A percentile compares a stretch with the other conserved stretches of the same genome.
Evolutionary conservation across 257 asterid genomes (phyloP).

Genomic region (Capsicum chinense): DNA sequence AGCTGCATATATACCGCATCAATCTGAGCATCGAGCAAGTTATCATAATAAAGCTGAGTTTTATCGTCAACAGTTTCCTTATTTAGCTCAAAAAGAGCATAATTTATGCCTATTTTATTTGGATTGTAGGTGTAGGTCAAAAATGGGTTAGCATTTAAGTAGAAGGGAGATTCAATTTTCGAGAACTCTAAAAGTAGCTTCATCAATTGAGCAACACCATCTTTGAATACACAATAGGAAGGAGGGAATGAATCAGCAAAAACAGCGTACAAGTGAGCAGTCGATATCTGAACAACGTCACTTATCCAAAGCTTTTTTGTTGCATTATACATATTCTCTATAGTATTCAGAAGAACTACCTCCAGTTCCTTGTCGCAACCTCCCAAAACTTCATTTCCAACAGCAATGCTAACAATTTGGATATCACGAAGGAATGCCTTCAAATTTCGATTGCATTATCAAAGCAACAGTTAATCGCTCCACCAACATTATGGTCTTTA

Average conservation of each 20-base stretch:
- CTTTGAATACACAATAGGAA: constrained; percentile 70
- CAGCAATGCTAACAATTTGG: constrained; percentile 74
- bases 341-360: constrained; percentile 66
- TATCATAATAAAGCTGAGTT: constrained; percentile 77
- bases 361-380: constrained; percentile 55
- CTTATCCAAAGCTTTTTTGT: constrained; percentile 64
- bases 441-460: not conserved
- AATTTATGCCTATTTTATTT: constrained; percentile 74
- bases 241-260: constrained; percentile 85
- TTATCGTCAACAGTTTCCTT: constrained; percentile 66
- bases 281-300: constrained; percentile 61
- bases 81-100: constrained; percentile 80
- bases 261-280: constrained; percentile 83
- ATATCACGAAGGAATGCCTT: constrained; percentile 84
- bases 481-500: not conserved
- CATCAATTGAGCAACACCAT: constrained; percentile 67
- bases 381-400: constrained; percentile 86
- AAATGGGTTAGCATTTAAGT: constrained; percentile 91
- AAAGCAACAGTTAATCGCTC: not conserved
- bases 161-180: constrained; percentile 80
- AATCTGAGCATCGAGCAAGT: constrained; percentile 77
- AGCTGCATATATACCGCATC: constrained; percentile 90
- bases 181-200: constrained; percentile 82
- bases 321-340: constrained; percentile 75
- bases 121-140: constrained; percentile 72